Conservation (phyloP, 352 stramenopile species). For the Hyaloperonospora arabidopsidis region DNA sequence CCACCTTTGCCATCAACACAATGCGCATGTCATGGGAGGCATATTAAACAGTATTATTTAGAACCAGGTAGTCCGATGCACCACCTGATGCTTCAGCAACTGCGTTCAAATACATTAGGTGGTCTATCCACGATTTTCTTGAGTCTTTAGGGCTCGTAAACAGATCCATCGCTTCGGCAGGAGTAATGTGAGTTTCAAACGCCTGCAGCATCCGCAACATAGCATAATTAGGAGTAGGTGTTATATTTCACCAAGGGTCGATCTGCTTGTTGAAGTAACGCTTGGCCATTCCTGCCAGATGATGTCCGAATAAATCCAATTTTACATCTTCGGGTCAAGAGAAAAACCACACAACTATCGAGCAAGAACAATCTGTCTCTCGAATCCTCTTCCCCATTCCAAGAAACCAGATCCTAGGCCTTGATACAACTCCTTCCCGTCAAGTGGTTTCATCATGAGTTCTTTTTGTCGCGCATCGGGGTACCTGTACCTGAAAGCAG, state of each 20-base stretch:
- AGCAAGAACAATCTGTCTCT: conserved; percentile 3
- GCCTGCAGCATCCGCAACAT: conserved; percentile 14
- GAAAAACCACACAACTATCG: conserved; percentile 4
- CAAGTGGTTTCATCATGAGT: conserved; percentile 1
- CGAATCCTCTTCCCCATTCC: conserved; percentile 7
- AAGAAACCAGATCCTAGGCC: conserved; percentile 7
- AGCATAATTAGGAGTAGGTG: conserved; percentile 8
- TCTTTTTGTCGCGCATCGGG: conserved; percentile 5
- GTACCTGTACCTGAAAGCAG: not conserved
- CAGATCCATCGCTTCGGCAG: conserved; percentile 10
- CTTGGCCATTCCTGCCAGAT: not conserved
- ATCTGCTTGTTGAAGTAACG: not conserved
- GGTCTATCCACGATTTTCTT: conserved; percentile 5
- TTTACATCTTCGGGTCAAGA: not conserved
- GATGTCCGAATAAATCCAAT: not conserved
- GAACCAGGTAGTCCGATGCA: not conserved
- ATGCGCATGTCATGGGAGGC: not conserved
- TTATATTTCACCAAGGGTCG: conserved; percentile 7
- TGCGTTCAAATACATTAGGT: not conserved
- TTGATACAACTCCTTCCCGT: conserved; percentile 8
- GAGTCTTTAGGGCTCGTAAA: conserved; percentile 6
- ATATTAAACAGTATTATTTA: not conserved
- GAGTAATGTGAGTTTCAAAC: conserved; percentile 1
- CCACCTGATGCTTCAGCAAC: not conserved
- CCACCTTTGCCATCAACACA: not conserved